Percentiles rank a stretch among this genome's conserved stretches.
These are phyloP conservation scores for Breynia disticha DNA, from an alignment of 441 rosid species.

Conservation along the genomic window DNA sequence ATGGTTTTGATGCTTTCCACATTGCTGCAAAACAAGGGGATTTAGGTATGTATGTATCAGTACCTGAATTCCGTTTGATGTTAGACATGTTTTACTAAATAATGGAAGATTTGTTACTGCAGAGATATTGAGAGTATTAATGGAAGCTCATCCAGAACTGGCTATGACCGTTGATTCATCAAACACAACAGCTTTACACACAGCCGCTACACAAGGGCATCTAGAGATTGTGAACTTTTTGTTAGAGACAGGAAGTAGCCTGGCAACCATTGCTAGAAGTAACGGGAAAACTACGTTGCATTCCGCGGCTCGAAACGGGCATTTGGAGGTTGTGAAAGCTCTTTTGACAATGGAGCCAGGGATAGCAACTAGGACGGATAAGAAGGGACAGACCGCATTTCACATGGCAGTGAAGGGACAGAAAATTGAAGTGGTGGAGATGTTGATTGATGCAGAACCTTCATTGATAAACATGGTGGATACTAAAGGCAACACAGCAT, in stretches of 20 bases:
- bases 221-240: conserved; percentile 50
- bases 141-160: conserved; percentile 72
- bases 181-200: conserved; percentile 75
- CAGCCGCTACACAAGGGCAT: conserved; percentile 87
- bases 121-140: conserved; percentile 54
- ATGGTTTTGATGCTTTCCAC: conserved; percentile 93
- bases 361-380: conserved; percentile 52
- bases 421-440: conserved; percentile 52
- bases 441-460: conserved; percentile 54
- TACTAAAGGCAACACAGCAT: conserved; percentile 65
- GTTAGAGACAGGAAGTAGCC: conserved; percentile 54
- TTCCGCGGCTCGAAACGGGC: conserved; percentile 90
- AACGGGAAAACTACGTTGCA: conserved; percentile 86
- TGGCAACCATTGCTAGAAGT: conserved; percentile 69
- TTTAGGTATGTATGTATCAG: conserved; percentile 37
- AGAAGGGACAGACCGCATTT: conserved; percentile 91
- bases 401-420: conserved; percentile 97
- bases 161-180: conserved; percentile 78
- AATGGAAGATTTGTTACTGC: conserved; percentile 7
- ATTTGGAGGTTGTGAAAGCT: conserved; percentile 52
- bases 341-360: conserved; percentile 52
- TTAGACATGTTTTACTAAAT: background rate
- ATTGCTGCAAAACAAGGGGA: conserved; percentile 94
- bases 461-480: conserved; percentile 59
- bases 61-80: background rate